Conservation (phyloP, 768 basidiomycete genomes). For the Naganishia antarctica region DNA sequence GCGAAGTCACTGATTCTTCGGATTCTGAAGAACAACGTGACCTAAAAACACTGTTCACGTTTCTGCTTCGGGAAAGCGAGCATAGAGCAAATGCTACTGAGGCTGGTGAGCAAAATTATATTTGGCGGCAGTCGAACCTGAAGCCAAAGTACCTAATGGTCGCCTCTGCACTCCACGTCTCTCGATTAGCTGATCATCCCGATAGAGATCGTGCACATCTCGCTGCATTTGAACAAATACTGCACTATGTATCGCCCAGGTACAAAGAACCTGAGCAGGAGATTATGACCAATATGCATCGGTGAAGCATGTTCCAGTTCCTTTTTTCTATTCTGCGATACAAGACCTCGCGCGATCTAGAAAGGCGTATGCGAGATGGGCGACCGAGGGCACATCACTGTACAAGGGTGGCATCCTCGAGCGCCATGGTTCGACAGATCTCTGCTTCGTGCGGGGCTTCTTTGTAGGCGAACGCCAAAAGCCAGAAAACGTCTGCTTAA, state of each 20-base stretch:
- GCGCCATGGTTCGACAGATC: too few species aligned
- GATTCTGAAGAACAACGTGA: constrained; percentile 5
- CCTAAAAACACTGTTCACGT: constrained; percentile 2
- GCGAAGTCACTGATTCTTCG: neutral
- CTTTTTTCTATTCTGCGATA: neutral
- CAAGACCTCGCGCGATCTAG: neutral
- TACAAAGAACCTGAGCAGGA: constrained; percentile 25
- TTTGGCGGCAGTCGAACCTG: neutral
- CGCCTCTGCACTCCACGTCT: neutral
- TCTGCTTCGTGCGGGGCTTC: neutral
- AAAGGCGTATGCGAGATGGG: neutral
- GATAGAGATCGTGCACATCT: neutral
- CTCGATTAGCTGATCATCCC: neutral
- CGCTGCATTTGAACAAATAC: constrained; percentile 7
- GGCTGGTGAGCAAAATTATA: neutral
- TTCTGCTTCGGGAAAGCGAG: neutral
- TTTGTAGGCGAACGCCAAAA: constrained; percentile 8
- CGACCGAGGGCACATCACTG: too few species aligned
- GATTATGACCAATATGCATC: neutral
- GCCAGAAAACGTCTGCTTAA: neutral
- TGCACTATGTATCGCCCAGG: constrained; percentile 8
- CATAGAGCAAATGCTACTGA: neutral
- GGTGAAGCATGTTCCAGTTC: neutral
- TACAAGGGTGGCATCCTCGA: too few species aligned
- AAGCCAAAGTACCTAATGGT: neutral